Evolutionary conservation across 495 filamentous ascomycete genomes (phyloP), one percentile per base, ranked within the genome.

Genomic region (Peziza echinospora): DNA sequence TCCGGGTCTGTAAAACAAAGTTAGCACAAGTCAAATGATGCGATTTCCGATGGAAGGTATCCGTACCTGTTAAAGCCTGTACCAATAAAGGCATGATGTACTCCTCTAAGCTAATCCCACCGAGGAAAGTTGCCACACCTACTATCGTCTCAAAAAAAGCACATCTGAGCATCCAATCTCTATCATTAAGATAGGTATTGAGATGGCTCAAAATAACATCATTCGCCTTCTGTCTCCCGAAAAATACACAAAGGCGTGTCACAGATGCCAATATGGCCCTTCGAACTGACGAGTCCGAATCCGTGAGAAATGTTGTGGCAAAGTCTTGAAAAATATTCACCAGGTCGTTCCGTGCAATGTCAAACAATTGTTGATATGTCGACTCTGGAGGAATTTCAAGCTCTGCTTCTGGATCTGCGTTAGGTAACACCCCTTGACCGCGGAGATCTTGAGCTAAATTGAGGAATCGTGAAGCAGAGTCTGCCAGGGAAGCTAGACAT

Each of bases 81-180:
- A 93, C 70, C 85, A 99, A 93, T 10, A 99, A 64, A 1, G 91
- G 91, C 30, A 99, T 69, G 42, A 96, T 92, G 56, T 92, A 99
- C 49, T 92, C 87, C 61, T 99, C 91, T 45, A 96, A 62, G 47
- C 78, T 86, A 11, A 73, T 78, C 43, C 78, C 81, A 5, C 91
- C 91, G 30, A 96, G 68, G 51, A 92, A 94, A 0, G 82, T 75
- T 11, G 85, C 82, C 46, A 99, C 89, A 8, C 86, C 86, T 17
- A 94, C 81, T 17, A 96, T 86, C 0, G 86, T 82, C 51, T 92
- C 83, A 52, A 99, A 93, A 58, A 96, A 96, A 17, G 91, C 84
- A 56, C 83, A 93, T 60, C 93, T 93, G 21, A 99, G 65, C 59
- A 83, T 82, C 91, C 91, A 99, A 57, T 96, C 86, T 46, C 76